phyloP scores from a whole-genome alignment of 2,329 filamentous ascomycete species.

The Cladosporium sphaerospermum region DNA sequence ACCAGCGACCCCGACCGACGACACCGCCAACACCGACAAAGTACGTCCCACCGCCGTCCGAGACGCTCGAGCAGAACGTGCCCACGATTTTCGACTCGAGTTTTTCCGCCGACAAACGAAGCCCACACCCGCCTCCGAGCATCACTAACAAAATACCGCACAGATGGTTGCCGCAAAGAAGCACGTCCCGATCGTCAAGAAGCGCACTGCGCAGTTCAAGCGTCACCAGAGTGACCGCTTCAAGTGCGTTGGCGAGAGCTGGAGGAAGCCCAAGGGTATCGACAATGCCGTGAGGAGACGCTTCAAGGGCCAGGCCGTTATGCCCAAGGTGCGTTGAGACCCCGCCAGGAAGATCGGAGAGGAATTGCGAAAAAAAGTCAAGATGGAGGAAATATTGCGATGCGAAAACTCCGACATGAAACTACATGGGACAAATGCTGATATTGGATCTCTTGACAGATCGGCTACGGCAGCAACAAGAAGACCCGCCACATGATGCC shows the following conservation, averaged over 20 bases:
- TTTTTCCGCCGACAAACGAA: not conserved
- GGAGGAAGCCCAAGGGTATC: slow-evolving; percentile 99
- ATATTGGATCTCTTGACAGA: slow-evolving; percentile 50
- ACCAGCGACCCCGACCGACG: slow-evolving; percentile 11
- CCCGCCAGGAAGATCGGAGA: slow-evolving; percentile 4
- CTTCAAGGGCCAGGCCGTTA: slow-evolving; percentile 90
- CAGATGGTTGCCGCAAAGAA: slow-evolving; percentile 99
- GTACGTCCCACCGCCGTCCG: not conserved
- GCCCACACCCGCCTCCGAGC: not conserved
- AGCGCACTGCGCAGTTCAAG: slow-evolving; percentile 96
- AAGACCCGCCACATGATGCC: slow-evolving; percentile 99
- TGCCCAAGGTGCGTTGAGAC: slow-evolving; percentile 83
- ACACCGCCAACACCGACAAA: slow-evolving; percentile 11
- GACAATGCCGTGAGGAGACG: slow-evolving; percentile 96
- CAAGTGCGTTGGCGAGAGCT: slow-evolving; percentile 82
- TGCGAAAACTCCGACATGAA: slow-evolving; percentile 10
- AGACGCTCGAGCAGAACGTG: slow-evolving; percentile 7
- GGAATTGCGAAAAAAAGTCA: slow-evolving; percentile 8
- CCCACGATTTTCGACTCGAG: slow-evolving; percentile 11
- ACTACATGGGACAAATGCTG: slow-evolving; percentile 11
- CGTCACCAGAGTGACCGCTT: slow-evolving; percentile 98
- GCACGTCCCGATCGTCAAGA: slow-evolving; percentile 99
- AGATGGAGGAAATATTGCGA: not conserved
- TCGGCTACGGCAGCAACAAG: slow-evolving; percentile 98
- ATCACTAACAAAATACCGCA: slow-evolving; percentile 13